A percentile compares a stretch with the other conserved stretches of the same genome.
Evolutionary conservation across 2,329 filamentous ascomycete genomes (phyloP).

Genomic region (Aspergillus phoenicis): DNA sequence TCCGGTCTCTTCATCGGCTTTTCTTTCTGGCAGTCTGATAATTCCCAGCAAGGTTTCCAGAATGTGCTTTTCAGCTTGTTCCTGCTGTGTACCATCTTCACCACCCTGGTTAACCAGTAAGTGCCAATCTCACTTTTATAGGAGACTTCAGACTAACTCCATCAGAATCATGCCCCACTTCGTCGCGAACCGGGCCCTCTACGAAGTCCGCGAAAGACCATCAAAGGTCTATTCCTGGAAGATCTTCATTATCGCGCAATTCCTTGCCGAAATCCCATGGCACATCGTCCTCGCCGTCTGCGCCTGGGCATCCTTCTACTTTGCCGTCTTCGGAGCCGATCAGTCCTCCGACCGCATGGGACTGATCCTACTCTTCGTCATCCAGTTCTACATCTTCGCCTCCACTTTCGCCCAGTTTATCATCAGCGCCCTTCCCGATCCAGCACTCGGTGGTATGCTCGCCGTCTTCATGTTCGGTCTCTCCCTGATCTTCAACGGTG

Average conservation of each 20-base stretch:
- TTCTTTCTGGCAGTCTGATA: slow-evolving; percentile 71
- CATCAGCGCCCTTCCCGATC: slow-evolving; percentile 9
- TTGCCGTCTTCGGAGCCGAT: slow-evolving; percentile 65
- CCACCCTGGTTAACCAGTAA: slow-evolving; percentile 48
- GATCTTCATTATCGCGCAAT: slow-evolving; percentile 67
- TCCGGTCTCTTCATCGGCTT: slow-evolving; percentile 74
- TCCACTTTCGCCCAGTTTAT: slow-evolving; percentile 43
- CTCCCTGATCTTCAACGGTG: slow-evolving; percentile 20
- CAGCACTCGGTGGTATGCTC: slow-evolving; percentile 10
- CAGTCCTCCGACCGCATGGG: slow-evolving; percentile 23
- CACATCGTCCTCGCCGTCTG: slow-evolving; percentile 72
- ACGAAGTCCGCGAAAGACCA: slow-evolving; percentile 60
- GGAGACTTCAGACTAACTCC: background rate
- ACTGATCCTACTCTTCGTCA: slow-evolving; percentile 9
- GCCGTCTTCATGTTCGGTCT: slow-evolving; percentile 18
- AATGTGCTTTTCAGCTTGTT: slow-evolving; percentile 89
- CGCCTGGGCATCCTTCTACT: slow-evolving; percentile 81
- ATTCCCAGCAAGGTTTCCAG: slow-evolving; percentile 75
- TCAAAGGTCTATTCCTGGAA: slow-evolving; percentile 73
- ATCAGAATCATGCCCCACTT: slow-evolving; percentile 56
- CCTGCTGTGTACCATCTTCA: slow-evolving; percentile 76
- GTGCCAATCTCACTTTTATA: background rate
- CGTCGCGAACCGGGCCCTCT: slow-evolving; percentile 57
- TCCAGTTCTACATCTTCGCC: slow-evolving; percentile 14
- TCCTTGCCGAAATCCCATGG: slow-evolving; percentile 74